Base-by-base conservation (phyloP, 2,329 filamentous ascomycete genomes). In the Fusarium cyanostomum region DNA sequence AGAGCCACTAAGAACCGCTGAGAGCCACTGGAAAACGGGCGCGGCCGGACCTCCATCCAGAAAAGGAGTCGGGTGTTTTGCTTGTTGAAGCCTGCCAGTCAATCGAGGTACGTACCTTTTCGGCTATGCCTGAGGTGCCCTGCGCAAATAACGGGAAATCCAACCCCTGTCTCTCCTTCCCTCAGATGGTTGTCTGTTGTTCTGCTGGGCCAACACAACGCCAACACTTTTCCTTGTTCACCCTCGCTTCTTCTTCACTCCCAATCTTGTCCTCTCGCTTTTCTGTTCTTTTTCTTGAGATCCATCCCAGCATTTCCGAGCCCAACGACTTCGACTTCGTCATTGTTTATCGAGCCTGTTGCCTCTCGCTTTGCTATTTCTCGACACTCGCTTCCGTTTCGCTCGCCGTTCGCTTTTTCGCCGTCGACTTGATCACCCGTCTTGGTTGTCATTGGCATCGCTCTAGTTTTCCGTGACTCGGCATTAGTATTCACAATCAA, bases 131-230 rank as follows among this genome's bases (percentile, higher is more conserved):
- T 27, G 16, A 34, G 35, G 38, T 48, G 44, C 44, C 34, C 42
- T 55, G 38, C 62, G 54, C 43, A 27, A 59, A 50, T 30, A n/a
- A 46, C 18, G 15, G 42, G 16, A 31, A 21, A 28, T 50, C 55
- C 30, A 62, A 53, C 48, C 58, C 52, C 62, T 62, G 48, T 52
- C 48, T 43, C 48, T 49, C 35, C 48, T 41, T 51, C 48, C 28
- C 39, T 51, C 48, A 27, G 35, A 33, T 43, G 48, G 18, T 24
- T 15, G 37, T 33, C 34, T 30, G 34, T 31, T 55, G 56, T 38
- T 57, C 53, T 66, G 53, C 62, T 66, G 62, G 58, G 62, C 62
- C 62, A 66, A 66, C 57, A 62, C 61, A 54, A 65, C 62, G 41
- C 62, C 62, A 62, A 49, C 62, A 53, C 62, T 56, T 66, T 65